Evolutionary conservation across 495 filamentous ascomycete genomes (phyloP).

Genomic region (Hyaloscypha variabilis): DNA sequence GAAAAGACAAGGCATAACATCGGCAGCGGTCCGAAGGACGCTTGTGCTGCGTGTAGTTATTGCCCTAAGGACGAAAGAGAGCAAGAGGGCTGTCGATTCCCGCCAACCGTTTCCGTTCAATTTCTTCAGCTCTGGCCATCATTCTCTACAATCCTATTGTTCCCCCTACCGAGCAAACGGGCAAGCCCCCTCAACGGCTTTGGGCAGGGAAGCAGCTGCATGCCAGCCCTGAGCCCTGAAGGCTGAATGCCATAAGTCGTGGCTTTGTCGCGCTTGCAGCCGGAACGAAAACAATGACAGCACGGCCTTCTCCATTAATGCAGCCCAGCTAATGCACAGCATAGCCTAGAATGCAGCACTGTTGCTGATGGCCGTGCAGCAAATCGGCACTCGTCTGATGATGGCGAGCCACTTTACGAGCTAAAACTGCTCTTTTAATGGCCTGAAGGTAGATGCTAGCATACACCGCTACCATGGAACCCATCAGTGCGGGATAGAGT

Average conservation of each 20-base stretch:
- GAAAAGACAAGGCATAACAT: slow-evolving; percentile 33
- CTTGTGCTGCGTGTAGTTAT: slow-evolving; percentile 25
- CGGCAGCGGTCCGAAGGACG: slow-evolving; percentile 17
- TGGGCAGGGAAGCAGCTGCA: slow-evolving; percentile 15
- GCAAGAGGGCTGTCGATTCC: slow-evolving; percentile 3
- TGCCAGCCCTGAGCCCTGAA: background rate
- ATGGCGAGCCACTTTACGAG: slow-evolving; percentile 3
- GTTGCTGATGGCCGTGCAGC: slow-evolving; percentile 7
- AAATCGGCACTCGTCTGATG: slow-evolving; percentile 23
- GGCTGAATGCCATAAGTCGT: slow-evolving; percentile 12
- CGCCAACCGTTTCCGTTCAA: background rate
- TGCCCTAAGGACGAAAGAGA: background rate
- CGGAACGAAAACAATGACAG: slow-evolving; percentile 23
- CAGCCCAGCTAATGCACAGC: slow-evolving; percentile 30
- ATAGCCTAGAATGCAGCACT: slow-evolving; percentile 20
- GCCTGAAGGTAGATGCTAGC: slow-evolving; percentile 18
- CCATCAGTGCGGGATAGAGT: slow-evolving; percentile 6
- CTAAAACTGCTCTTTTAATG: slow-evolving; percentile 17
- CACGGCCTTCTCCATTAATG: slow-evolving; percentile 22
- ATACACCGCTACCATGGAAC: slow-evolving; percentile 27
- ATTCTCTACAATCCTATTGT: slow-evolving; percentile 4
- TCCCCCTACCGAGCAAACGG: slow-evolving; percentile 13
- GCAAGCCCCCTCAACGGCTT: slow-evolving; percentile 11
- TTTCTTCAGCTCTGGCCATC: background rate
- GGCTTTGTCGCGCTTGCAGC: slow-evolving; percentile 6